Evolutionary conservation across 2,329 filamentous ascomycete genomes (phyloP), one percentile per base, ranked within the genome.

Genomic region (Hypoxylon sp.): DNA sequence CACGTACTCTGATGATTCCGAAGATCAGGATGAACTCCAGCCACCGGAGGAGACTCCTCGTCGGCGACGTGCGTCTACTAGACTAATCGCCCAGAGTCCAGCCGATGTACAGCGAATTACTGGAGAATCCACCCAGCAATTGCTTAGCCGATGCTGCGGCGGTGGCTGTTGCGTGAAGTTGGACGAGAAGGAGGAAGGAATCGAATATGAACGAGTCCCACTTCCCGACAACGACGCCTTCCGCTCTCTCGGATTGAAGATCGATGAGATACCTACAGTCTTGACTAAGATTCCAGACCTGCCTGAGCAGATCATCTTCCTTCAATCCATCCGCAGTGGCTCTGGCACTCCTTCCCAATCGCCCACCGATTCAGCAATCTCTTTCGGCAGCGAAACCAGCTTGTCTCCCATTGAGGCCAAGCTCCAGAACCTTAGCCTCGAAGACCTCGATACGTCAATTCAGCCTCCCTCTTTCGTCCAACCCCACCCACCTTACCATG

Each of bases 391-490:
- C 13, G 81, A 82, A 17, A 78, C 77, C 17, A 84, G 84, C 54
- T 77, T 63, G 29, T 35, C 63, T 29, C 57, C 55, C 10, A 44
- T 74, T 37, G 71, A 74, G 26, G 57, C 73, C 33, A 59, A 42
- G n/a, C 63, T 74, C 22, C 71, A 74, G 59, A 76, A 76, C 33
- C 76, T 80, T 8, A 73, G 73, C 35, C 75, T 84, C 11, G 81
- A 84, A 47, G 76, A 82, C 42, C 78, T 89, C 63, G 84, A 91
- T 74, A 90, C 88, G 2, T 78, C 82, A 9, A 85, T 89, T 66
- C 91, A 95, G 77, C 95, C 96, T 17, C 96, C 96, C 5, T 86
- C 86, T 66, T 99, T 94, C 76, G 94, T 99, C 59, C 94, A 97
- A 78, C 96, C 96, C 26, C 96, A 99, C 79, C 94, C 94, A 63